Percentiles rank a stretch among this genome's conserved stretches.
phyloP scores from a whole-genome alignment of 768 basidiomycete species.

The Coprinellus aureogranulatus region DNA sequence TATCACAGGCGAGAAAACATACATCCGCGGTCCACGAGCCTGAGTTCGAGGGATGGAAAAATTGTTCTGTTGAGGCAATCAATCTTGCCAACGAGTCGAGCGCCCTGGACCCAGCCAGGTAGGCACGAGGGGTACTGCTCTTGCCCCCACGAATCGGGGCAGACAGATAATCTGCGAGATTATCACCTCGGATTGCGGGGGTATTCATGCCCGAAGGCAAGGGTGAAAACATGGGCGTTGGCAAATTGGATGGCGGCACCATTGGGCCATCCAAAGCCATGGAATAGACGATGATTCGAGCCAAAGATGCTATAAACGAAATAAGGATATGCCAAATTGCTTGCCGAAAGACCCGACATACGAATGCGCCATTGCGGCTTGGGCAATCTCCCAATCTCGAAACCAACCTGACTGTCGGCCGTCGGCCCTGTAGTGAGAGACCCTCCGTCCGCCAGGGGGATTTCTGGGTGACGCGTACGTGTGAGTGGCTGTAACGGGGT shows the following conservation, averaged over 20 bases:
- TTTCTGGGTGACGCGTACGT: conserved; percentile 42
- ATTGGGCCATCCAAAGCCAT: conserved; percentile 69
- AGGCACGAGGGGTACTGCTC: conserved; percentile 42
- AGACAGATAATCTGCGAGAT: conserved; percentile 56
- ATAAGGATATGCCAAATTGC: conserved; percentile 11
- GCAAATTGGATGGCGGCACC: conserved; percentile 54
- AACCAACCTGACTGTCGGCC: conserved; percentile 69
- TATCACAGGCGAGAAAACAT: conserved; percentile 20
- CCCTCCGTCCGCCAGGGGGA: conserved; percentile 69
- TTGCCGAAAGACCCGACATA: conserved; percentile 33
- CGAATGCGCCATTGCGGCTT: conserved; percentile 74
- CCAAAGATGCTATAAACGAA: conserved; percentile 59
- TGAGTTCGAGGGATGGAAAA: conserved; percentile 89
- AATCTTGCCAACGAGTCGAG: conserved; percentile 82
- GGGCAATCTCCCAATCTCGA: conserved; percentile 70
- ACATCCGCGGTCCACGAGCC: conserved; percentile 80
- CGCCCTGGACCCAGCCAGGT: conserved; percentile 81
- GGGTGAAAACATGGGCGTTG: conserved; percentile 77
- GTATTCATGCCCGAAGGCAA: conserved; percentile 61
- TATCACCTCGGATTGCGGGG: conserved; percentile 45
- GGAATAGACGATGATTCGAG: conserved; percentile 84
- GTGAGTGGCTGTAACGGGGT: conserved; percentile 1
- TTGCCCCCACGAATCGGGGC: conserved; percentile 50
- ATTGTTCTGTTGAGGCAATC: conserved; percentile 83
- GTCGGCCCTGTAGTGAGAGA: conserved; percentile 74